Conservation (phyloP, 768 basidiomycete genomes). For the Leccinum olivaceopallidum region DNA sequence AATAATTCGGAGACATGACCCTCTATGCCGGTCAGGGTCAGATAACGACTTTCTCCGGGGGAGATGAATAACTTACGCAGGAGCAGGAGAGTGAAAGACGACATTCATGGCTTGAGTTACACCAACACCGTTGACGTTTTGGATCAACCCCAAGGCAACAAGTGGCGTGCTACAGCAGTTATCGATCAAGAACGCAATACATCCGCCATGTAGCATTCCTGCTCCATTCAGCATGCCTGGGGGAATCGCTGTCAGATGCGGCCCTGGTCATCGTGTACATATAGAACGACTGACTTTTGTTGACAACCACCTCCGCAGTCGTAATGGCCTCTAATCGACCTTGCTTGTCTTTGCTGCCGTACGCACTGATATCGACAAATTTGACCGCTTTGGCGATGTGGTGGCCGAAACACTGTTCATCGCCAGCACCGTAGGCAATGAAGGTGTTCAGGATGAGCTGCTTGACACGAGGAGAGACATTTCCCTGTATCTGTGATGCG, state of each 20-base stretch:
- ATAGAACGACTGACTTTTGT: constrained; percentile 48
- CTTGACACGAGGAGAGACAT: constrained; percentile 61
- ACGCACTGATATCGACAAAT: constrained; percentile 59
- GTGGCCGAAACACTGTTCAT: constrained; percentile 60
- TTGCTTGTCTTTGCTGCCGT: constrained; percentile 45
- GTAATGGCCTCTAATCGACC: constrained; percentile 61
- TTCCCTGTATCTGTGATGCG: constrained; percentile 58
- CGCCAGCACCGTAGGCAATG: constrained; percentile 69
- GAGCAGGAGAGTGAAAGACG: constrained; percentile 67
- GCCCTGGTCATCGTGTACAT: not conserved
- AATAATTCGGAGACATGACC: constrained; percentile 56
- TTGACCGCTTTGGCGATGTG: constrained; percentile 58
- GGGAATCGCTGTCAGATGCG: constrained; percentile 3
- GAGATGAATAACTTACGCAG: constrained; percentile 44
- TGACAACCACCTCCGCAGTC: constrained; percentile 60
- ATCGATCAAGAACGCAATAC: constrained; percentile 71
- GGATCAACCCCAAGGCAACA: constrained; percentile 61
- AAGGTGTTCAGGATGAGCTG: constrained; percentile 69
- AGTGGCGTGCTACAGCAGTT: constrained; percentile 72
- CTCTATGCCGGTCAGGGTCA: constrained; percentile 38
- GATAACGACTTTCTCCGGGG: constrained; percentile 6
- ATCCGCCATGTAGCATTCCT: constrained; percentile 76
- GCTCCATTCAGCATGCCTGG: constrained; percentile 76
- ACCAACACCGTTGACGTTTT: constrained; percentile 67
- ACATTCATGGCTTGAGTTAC: constrained; percentile 74